Conservation (phyloP, 2,329 filamentous ascomycete species). For the Teratosphaeria gauchensis region DNA sequence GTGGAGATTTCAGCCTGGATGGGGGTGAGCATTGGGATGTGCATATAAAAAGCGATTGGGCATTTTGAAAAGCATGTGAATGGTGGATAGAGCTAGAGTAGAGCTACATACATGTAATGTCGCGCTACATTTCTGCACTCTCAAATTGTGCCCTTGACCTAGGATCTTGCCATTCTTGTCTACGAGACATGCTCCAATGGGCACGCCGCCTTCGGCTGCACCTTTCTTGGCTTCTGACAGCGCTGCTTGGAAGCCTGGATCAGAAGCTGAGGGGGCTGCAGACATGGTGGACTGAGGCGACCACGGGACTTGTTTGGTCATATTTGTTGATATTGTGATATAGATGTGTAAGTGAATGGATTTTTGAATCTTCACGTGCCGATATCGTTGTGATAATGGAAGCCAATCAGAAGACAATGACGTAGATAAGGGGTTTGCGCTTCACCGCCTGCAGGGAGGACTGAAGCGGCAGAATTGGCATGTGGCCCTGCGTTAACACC, state of each 20-base stretch:
- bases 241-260: constrained; percentile 47
- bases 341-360: neutral
- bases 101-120: constrained; percentile 53
- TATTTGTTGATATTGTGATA: constrained; percentile 15
- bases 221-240: constrained; percentile 49
- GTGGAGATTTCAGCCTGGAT: constrained; percentile 63
- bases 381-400: neutral
- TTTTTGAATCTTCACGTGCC: neutral
- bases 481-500: neutral
- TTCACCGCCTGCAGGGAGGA: neutral
- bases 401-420: neutral
- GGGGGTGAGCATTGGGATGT: neutral
- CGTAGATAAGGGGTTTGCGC: neutral
- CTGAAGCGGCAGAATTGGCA: neutral
- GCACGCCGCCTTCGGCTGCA: constrained; percentile 48
- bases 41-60: neutral
- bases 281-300: neutral
- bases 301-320: neutral
- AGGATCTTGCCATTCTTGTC: constrained; percentile 59
- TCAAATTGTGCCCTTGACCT: constrained; percentile 63
- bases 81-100: neutral
- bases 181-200: constrained; percentile 53
- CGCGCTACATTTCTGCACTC: constrained; percentile 61
- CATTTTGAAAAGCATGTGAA: neutral
- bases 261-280: constrained; percentile 8